phyloP scores from a whole-genome alignment of 176 grass and related monocot genomes.

The Lolium rigidum region DNA sequence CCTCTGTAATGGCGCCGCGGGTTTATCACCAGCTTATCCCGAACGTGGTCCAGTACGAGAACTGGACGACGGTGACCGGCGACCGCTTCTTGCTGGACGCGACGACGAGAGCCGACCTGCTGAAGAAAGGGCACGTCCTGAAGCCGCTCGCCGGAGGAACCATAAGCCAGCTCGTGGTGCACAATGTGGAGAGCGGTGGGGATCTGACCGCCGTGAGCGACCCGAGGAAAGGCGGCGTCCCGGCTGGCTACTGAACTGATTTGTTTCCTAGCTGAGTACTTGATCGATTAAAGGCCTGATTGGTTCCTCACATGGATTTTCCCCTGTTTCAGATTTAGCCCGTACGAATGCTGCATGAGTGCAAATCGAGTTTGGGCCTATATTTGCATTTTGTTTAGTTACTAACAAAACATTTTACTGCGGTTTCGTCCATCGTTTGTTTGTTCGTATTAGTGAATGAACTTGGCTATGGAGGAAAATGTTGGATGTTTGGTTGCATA shows the following conservation, averaged over 20 bases:
- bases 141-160: constrained; percentile 75
- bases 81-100: constrained; percentile 77
- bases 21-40: constrained; percentile 92
- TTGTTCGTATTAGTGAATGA: too few species aligned
- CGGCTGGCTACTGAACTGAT: constrained; percentile 75
- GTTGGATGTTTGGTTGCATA: too few species aligned
- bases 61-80: constrained; percentile 91
- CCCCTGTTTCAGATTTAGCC: too few species aligned
- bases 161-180: constrained; percentile 84
- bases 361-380: too few species aligned
- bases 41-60: constrained; percentile 88
- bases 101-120: constrained; percentile 68
- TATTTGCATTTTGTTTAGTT: too few species aligned
- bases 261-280: background rate
- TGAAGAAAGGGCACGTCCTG: constrained; percentile 71
- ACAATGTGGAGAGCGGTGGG: constrained; percentile 52
- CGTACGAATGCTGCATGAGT: too few species aligned
- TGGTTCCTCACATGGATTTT: too few species aligned
- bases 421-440: too few species aligned
- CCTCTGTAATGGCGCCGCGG: constrained; percentile 79
- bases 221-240: constrained; percentile 93
- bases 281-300: too few species aligned
- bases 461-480: too few species aligned
- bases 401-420: too few species aligned
- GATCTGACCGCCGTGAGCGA: constrained; percentile 81